These are phyloP conservation scores for Ocimum tenuiflorum DNA, from an alignment of 257 asterid genomes.

Conservation along the genomic window DNA sequence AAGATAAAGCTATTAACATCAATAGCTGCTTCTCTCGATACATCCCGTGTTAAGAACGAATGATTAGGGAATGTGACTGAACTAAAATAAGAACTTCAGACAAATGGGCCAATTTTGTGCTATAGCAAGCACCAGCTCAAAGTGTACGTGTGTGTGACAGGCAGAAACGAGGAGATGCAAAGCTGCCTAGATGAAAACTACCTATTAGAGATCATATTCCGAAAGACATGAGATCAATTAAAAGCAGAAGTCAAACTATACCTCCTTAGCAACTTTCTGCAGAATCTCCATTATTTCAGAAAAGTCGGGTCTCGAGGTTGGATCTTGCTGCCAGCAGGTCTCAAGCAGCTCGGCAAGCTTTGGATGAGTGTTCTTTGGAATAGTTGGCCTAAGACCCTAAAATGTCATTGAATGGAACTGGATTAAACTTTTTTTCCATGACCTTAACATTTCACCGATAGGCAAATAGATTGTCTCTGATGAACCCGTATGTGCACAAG, in stretches of 20 bases:
- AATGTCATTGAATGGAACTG: constrained; percentile 4
- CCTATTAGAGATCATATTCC: background rate
- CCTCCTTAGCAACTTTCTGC: constrained; percentile 71
- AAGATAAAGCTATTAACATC: background rate
- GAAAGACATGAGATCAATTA: background rate
- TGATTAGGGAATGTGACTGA: background rate
- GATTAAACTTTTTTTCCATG: background rate
- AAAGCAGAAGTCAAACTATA: constrained; percentile 13
- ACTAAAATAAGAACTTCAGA: background rate
- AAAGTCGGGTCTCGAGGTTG: constrained; percentile 74
- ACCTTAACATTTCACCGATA: background rate
- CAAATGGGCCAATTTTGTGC: background rate
- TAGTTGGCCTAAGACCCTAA: constrained; percentile 83
- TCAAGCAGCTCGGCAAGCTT: constrained; percentile 79
- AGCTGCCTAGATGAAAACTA: too few species aligned
- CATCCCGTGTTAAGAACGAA: background rate
- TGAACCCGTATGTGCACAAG: background rate
- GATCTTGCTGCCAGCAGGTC: constrained; percentile 94
- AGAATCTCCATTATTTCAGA: constrained; percentile 60
- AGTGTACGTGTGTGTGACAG: too few species aligned
- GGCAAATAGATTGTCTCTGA: background rate
- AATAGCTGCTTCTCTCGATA: background rate
- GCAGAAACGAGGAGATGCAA: too few species aligned
- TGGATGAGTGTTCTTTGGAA: constrained; percentile 69
- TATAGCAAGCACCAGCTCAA: background rate